Evolutionary conservation across 768 basidiomycete genomes (phyloP), one percentile per base, ranked within the genome.

Genomic region (Amylocystis lapponica): DNA sequence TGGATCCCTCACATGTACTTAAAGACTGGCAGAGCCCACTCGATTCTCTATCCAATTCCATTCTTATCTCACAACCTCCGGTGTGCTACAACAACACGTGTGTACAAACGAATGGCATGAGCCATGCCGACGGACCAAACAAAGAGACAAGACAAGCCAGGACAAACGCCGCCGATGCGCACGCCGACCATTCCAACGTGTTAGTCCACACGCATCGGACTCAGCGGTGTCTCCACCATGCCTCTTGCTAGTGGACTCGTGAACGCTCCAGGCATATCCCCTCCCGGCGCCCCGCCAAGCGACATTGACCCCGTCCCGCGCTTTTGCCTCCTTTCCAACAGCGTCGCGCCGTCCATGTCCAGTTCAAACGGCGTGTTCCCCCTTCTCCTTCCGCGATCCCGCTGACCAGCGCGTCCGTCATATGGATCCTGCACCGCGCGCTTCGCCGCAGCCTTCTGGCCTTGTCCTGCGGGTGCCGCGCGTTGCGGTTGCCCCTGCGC

Each of bases 291-390:
- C 14, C 45, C 45, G 19, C 45, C 45, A 22, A 47, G n/a, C n/a
- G n/a, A n/a, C n/a, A n/a, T n/a, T n/a, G n/a, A n/a, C n/a, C 45
- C 42, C 1, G 29, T 32, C 9, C 54, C 58, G 19, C 66, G 69
- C 47, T 66, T 71, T 52, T 80, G 79, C 46, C 87, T 66, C 51
- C 86, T 66, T 11, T 87, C 91, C 5, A 97, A 71, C 1, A 98
- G 65, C 3, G 95, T 97, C 19, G 96, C 90, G 45, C 75, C 81
- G 53, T 86, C 78, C 40, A 99, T 66, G 58, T 92, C 86, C 44
- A 99, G 74, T 59, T 97, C 89, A 56, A 99, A 99, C 8, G 47
- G 59, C 27, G 44, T 57, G 49, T 21, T 49, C 22, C 21, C 67
- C 56, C 38, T 35, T 25, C 43, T 44, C 23, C 62, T 59, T 27